Evolutionary conservation across 2,329 filamentous ascomycete species (phyloP).

Genomic region (Scytalidium sp.): DNA sequence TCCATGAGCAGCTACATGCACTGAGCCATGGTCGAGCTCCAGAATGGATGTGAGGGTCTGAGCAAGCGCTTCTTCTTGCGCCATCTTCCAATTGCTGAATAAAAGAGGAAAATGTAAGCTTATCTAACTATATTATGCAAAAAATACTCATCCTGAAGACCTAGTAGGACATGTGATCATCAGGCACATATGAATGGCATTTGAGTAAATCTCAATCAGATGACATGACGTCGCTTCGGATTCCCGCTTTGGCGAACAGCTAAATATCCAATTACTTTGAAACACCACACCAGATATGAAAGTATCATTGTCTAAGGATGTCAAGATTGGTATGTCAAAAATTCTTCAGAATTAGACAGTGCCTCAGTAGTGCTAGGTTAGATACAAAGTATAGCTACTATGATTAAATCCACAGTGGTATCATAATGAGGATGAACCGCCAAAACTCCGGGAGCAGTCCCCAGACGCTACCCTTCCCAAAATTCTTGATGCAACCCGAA

Average conservation of each 20-base stretch:
- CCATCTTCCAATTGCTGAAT: background rate
- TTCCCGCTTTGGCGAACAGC: background rate
- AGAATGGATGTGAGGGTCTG: background rate
- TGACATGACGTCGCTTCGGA: background rate
- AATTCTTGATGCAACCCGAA: background rate
- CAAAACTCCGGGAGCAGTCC: background rate
- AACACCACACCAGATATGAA: background rate
- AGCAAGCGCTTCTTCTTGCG: background rate
- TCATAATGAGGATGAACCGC: background rate
- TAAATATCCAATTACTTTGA: background rate
- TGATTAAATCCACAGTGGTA: background rate
- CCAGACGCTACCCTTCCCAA: background rate
- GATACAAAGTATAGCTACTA: background rate
- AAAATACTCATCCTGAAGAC: no score
- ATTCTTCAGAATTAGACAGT: background rate
- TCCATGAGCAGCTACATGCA: constrained; percentile 58
- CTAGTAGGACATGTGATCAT: background rate
- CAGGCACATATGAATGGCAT: background rate
- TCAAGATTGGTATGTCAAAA: background rate
- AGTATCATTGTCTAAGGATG: background rate
- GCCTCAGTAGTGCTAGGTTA: background rate
- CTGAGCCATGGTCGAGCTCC: constrained; percentile 15
- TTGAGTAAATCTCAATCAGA: background rate
- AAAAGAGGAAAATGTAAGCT: background rate
- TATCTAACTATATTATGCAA: no score